Evolutionary conservation across 176 grass and related monocot genomes (phyloP).

Genomic region (Calamus simplicifolius): DNA sequence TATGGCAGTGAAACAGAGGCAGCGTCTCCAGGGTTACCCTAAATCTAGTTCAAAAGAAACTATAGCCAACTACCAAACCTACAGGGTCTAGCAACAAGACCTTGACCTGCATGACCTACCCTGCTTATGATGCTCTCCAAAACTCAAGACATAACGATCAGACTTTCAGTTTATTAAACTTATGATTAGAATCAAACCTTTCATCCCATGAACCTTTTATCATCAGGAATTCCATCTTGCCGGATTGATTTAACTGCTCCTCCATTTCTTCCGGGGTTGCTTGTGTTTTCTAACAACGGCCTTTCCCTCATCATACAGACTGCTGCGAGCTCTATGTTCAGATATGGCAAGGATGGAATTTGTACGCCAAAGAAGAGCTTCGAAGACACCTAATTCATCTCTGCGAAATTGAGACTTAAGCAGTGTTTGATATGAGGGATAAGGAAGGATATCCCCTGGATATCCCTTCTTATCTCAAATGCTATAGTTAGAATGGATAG

Average conservation of each 20-base stretch:
- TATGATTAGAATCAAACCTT: slow-evolving; percentile 42
- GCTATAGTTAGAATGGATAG: no score
- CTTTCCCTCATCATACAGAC: slow-evolving; percentile 80
- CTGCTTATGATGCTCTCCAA: no score
- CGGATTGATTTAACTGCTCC: slow-evolving; percentile 57
- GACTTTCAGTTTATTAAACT: not conserved
- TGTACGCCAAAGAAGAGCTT: slow-evolving; percentile 74
- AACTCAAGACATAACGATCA: no score
- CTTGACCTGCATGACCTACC: no score
- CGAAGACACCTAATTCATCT: slow-evolving; percentile 68
- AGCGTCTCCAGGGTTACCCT: no score
- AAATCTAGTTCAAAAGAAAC: no score
- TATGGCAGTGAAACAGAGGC: no score
- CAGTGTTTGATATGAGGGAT: no score
- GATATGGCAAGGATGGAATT: slow-evolving; percentile 83
- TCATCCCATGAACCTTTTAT: slow-evolving; percentile 76
- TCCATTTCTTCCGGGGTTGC: slow-evolving; percentile 82
- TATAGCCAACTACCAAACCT: no score
- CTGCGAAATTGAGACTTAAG: slow-evolving; percentile 84
- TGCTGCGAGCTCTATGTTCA: slow-evolving; percentile 82
- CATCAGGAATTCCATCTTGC: slow-evolving; percentile 67
- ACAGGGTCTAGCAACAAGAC: no score
- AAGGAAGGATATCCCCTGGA: no score
- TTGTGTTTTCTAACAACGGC: slow-evolving; percentile 89
- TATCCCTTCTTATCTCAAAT: no score